Evolutionary conservation across 1,284 basidiomycete species (phyloP).

Genomic region (Marasmius fiardii): DNA sequence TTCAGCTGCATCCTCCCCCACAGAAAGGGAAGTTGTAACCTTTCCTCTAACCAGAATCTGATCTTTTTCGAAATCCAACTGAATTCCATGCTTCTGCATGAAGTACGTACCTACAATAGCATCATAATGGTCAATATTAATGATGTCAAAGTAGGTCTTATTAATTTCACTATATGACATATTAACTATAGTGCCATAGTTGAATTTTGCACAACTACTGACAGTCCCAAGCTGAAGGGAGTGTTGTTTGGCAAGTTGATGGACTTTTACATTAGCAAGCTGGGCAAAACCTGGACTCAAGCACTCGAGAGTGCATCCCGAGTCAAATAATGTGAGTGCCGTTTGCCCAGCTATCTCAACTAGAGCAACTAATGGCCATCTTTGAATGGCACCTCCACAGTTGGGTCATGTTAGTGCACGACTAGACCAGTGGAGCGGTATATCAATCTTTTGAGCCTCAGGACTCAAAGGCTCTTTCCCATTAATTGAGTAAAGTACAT

Average conservation of each 20-base stretch:
- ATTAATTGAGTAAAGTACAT: neutral
- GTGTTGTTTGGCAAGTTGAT: conserved; percentile 9
- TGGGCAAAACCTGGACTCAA: conserved; percentile 10
- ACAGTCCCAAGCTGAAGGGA: conserved; percentile 14
- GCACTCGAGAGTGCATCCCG: no score
- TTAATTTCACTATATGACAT: neutral
- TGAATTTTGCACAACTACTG: conserved; percentile 14
- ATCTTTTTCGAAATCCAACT: conserved; percentile 23
- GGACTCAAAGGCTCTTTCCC: neutral
- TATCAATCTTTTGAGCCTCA: neutral
- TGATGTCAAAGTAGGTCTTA: conserved; percentile 24
- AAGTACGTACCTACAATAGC: conserved; percentile 27
- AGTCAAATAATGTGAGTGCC: conserved; percentile 13
- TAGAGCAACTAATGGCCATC: conserved; percentile 3
- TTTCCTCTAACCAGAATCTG: conserved; percentile 11
- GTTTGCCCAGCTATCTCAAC: conserved; percentile 5
- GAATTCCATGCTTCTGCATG: conserved; percentile 19
- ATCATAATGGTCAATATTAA: conserved; percentile 29
- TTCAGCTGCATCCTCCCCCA: conserved; percentile 12
- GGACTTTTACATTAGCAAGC: conserved; percentile 3
- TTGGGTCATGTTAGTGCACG: neutral
- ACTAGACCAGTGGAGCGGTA: neutral
- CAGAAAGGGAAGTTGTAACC: conserved; percentile 8
- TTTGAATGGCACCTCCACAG: neutral
- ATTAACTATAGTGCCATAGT: conserved; percentile 1